Evolutionary conservation across 2,329 filamentous ascomycete genomes (phyloP), one percentile per base, ranked within the genome.

Genomic region (Colletotrichum somersetense): DNA sequence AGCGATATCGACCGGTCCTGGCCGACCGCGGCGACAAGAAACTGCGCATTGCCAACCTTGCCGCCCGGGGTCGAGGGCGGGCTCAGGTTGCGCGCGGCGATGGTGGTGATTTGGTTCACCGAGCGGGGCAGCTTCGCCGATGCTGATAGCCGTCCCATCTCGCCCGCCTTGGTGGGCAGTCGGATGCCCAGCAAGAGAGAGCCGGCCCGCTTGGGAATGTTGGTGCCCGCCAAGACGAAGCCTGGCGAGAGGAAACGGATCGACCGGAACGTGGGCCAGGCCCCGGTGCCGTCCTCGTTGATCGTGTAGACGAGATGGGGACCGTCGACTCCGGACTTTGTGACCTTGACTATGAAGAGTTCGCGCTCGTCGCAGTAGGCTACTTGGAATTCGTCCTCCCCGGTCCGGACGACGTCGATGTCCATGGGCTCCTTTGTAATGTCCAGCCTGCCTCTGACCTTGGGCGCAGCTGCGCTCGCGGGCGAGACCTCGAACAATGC

Each of bases 351-450:
- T 46, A 92, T 83, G 81, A 91, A 92, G 61, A 98, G 87, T 75
- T 94, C 90, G 78, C 92, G 86, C 74, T 94, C 91, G 76, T 92
- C 91, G 81, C 93, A 95, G 81, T 94, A 98, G 3, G 91, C 91
- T 66, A 98, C 84, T 75, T 91, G 88, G 79, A 92, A 96, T 50
- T 88, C 84, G 46, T 89, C 86, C 20, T 89, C 85, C 18, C 86
- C 87, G 8, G 86, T 88, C 80, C 93, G 90, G 59, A 89, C 81
- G 57, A 95, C 85, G 78, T 95, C 93, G 62, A 95, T 77, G 79
- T 95, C 93, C 77, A 89, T 89, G 0, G 90, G 91, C 77, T 92
- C 89, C 75, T 81, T 85, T 20, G 81, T 77, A 52, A 89, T 80
- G 73, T 88, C 85, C 65, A 91, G 75, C 63, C 84, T 81, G 38